A percentile compares a stretch with the other conserved stretches of the same genome.
Conservation (phyloP, 768 basidiomycete genomes). For the Amanita pallidorosea region DNA sequence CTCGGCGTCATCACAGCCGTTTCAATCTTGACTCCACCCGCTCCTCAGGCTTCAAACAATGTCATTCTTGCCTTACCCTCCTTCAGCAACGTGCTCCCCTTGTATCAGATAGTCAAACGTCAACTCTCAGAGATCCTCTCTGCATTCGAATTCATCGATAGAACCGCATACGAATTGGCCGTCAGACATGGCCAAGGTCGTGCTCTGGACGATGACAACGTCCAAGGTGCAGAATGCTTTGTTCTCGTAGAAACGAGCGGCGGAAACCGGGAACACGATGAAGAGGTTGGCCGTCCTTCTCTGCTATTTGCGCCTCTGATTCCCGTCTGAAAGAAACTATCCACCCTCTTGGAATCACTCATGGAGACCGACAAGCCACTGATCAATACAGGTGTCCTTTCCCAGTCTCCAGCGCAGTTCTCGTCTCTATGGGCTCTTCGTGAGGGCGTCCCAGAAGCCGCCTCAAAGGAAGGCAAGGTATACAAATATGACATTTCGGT, state of each 20-base stretch:
- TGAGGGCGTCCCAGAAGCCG: constrained; percentile 86
- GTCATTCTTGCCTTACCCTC: constrained; percentile 83
- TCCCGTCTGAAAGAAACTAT: constrained; percentile 59
- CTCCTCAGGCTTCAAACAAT: constrained; percentile 79
- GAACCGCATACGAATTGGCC: constrained; percentile 75
- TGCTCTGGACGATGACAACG: constrained; percentile 62
- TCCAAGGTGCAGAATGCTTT: constrained; percentile 76
- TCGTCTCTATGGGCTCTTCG: constrained; percentile 84
- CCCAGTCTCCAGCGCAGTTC: constrained; percentile 86
- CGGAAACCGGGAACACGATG: constrained; percentile 85
- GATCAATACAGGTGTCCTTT: constrained; percentile 83
- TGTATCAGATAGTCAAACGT: constrained; percentile 72
- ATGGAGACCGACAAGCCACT: constrained; percentile 63
- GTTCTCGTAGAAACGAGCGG: constrained; percentile 94
- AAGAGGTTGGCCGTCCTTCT: constrained; percentile 47
- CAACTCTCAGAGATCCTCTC: constrained; percentile 91
- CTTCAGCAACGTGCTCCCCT: constrained; percentile 78
- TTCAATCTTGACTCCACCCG: constrained; percentile 84
- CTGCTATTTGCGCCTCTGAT: neutral
- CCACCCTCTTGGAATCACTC: constrained; percentile 64
- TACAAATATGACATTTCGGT: constrained; percentile 98
- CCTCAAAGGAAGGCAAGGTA: constrained; percentile 86
- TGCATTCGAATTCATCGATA: constrained; percentile 95
- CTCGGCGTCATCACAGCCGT: constrained; percentile 92
- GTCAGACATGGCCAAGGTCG: constrained; percentile 75